These are phyloP conservation scores for Sphaerostilbella broomeana DNA, from an alignment of 2,329 filamentous ascomycete genomes.

Conservation along the genomic window DNA sequence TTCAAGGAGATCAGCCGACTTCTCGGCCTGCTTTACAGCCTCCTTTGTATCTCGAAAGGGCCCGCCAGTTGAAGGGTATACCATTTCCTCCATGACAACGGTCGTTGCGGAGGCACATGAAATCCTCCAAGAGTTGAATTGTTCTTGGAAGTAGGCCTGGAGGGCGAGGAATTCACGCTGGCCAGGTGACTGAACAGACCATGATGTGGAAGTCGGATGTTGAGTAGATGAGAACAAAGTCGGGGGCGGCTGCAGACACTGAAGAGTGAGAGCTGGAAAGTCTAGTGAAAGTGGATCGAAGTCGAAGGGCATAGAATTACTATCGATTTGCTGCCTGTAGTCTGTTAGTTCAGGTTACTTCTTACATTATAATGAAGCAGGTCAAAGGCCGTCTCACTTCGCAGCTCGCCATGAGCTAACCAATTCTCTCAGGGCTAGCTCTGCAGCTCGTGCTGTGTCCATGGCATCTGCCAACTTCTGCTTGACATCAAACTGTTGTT, in stretches of 20 bases:
- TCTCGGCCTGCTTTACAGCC: slow-evolving; percentile 42
- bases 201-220: slow-evolving; percentile 69
- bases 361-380: neutral
- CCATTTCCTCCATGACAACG: slow-evolving; percentile 43
- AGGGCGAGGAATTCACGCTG: slow-evolving; percentile 69
- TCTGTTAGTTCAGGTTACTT: slow-evolving; percentile 13
- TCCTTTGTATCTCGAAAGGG: slow-evolving; percentile 39
- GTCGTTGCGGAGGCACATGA: slow-evolving; percentile 45
- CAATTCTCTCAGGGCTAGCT: slow-evolving; percentile 78
- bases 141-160: slow-evolving; percentile 56
- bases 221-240: slow-evolving; percentile 78
- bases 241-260: slow-evolving; percentile 71
- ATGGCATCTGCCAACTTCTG: slow-evolving; percentile 60
- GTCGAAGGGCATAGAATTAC: slow-evolving; percentile 56
- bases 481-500: slow-evolving; percentile 56
- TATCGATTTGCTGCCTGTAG: slow-evolving; percentile 48
- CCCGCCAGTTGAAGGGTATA: slow-evolving; percentile 38
- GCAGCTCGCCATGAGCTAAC: slow-evolving; percentile 76
- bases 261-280: slow-evolving; percentile 78
- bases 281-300: slow-evolving; percentile 82
- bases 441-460: slow-evolving; percentile 76
- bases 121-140: slow-evolving; percentile 60
- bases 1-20: slow-evolving; percentile 54
- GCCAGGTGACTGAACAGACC: slow-evolving; percentile 71
- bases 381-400: slow-evolving; percentile 50